phyloP scores from a whole-genome alignment of 2,329 filamentous ascomycete species.

The Claviceps monticola region DNA sequence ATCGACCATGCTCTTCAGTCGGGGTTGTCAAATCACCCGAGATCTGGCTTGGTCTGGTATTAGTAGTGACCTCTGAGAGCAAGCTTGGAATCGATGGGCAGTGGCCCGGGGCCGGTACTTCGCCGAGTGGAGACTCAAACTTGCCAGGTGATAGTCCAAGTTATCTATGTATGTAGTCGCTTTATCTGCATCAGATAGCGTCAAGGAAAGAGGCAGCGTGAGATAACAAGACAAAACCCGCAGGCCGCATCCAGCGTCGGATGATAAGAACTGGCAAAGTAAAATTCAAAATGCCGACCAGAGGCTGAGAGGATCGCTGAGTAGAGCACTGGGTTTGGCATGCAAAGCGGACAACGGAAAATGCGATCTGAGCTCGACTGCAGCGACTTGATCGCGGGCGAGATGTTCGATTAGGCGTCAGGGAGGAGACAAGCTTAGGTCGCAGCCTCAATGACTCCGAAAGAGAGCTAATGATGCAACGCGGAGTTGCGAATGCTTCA shows the following conservation, averaged over 20 bases:
- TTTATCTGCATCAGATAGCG: constrained; percentile 1
- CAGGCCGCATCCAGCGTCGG: constrained; percentile 1
- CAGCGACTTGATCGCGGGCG: not conserved
- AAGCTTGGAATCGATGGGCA: not conserved
- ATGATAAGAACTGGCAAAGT: not conserved
- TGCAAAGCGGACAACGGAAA: not conserved
- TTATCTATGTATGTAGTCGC: too few species aligned
- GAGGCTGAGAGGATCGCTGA: not conserved
- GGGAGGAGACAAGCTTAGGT: not conserved
- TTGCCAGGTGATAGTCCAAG: constrained; percentile 1
- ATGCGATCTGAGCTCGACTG: not conserved
- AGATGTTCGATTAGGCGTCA: not conserved
- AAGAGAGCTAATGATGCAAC: constrained; percentile 2
- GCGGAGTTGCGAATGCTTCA: not conserved
- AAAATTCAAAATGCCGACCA: not conserved
- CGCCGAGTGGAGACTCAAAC: not conserved
- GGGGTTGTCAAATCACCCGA: not conserved
- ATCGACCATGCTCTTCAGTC: not conserved
- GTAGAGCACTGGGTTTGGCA: not conserved
- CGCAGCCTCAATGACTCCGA: not conserved
- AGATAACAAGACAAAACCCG: not conserved
- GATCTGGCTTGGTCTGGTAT: not conserved
- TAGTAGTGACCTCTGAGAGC: not conserved
- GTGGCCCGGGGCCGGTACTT: too few species aligned
- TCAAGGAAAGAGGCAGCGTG: not conserved